These are phyloP conservation scores for Stagonosporopsis chrysanthemi DNA, from an alignment of 2,329 filamentous ascomycete species.

Conservation along the genomic window DNA sequence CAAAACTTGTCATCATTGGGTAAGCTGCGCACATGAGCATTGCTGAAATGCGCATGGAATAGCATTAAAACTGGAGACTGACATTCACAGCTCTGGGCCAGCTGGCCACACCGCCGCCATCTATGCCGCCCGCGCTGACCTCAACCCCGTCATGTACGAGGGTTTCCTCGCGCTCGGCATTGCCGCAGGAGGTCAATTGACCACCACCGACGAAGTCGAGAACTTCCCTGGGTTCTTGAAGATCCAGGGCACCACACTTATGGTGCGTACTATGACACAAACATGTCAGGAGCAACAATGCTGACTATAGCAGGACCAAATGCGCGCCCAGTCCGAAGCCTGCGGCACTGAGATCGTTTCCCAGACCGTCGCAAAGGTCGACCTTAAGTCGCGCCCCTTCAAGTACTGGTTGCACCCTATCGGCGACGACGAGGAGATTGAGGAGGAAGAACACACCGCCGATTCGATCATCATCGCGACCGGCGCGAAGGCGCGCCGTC, in stretches of 20 bases:
- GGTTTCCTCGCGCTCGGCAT: constrained; percentile 98
- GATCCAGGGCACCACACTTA: constrained; percentile 86
- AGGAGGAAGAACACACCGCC: constrained; percentile 79
- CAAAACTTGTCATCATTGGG: constrained; percentile 78
- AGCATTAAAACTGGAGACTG: constrained; percentile 33
- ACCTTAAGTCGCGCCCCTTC: constrained; percentile 84
- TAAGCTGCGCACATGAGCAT: constrained; percentile 52
- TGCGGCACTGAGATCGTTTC: constrained; percentile 94
- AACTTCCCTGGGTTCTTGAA: constrained; percentile 96
- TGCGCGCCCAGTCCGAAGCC: constrained; percentile 87
- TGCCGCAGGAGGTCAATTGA: constrained; percentile 94
- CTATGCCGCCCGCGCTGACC: constrained; percentile 91
- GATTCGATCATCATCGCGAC: constrained; percentile 95
- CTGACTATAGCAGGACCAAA: constrained; percentile 69
- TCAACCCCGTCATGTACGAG: constrained; percentile 96
- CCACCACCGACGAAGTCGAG: constrained; percentile 97
- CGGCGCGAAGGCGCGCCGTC: constrained; percentile 85
- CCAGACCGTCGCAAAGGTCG: constrained; percentile 89
- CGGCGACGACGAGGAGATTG: constrained; percentile 79
- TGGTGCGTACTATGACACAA: constrained; percentile 62
- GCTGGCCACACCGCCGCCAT: constrained; percentile 97
- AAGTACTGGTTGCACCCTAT: constrained; percentile 77
- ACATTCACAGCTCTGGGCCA: constrained; percentile 78
- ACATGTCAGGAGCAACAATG: background rate
- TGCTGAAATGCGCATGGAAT: background rate